Evolutionary conservation across 2,329 filamentous ascomycete species (phyloP).

Genomic region (Teratosphaeria destructans): DNA sequence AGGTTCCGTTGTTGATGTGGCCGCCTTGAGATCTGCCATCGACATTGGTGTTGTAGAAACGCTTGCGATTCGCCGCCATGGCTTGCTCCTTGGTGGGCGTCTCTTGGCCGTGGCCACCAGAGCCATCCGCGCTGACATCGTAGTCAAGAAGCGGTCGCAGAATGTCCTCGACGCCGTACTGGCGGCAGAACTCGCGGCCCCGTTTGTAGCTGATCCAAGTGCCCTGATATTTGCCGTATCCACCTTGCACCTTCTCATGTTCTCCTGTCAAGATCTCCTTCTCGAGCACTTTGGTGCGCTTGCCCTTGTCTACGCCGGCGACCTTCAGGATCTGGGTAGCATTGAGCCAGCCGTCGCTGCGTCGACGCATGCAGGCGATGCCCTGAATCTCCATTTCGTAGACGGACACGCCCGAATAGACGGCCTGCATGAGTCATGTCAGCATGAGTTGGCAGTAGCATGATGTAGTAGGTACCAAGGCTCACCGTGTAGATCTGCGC

Average conservation of each 20-base stretch:
- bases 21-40: slow-evolving; percentile 47
- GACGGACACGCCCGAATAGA: slow-evolving; percentile 90
- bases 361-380: slow-evolving; percentile 88
- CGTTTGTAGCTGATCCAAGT: slow-evolving; percentile 96
- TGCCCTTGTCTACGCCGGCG: slow-evolving; percentile 92
- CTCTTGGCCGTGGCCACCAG: slow-evolving; percentile 59
- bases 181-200: slow-evolving; percentile 80
- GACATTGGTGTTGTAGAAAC: slow-evolving; percentile 69
- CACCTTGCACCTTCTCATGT: slow-evolving; percentile 96
- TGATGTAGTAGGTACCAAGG: background rate
- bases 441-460: slow-evolving; percentile 1
- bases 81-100: slow-evolving; percentile 98
- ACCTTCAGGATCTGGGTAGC: slow-evolving; percentile 98
- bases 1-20: slow-evolving; percentile 59
- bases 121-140: slow-evolving; percentile 68
- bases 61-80: slow-evolving; percentile 84
- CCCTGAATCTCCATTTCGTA: slow-evolving; percentile 98
- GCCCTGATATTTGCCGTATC: slow-evolving; percentile 97
- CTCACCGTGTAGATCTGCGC: slow-evolving; percentile 43
- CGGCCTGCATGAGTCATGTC: slow-evolving; percentile 45
- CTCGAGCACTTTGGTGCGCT: slow-evolving; percentile 93
- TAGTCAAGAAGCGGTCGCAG: slow-evolving; percentile 67
- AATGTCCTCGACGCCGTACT: slow-evolving; percentile 65
- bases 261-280: slow-evolving; percentile 95
- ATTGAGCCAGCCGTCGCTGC: slow-evolving; percentile 92